Evolutionary conservation across 148 eudicot genomes (phyloP).

Genomic region (Diospyros lotus): DNA sequence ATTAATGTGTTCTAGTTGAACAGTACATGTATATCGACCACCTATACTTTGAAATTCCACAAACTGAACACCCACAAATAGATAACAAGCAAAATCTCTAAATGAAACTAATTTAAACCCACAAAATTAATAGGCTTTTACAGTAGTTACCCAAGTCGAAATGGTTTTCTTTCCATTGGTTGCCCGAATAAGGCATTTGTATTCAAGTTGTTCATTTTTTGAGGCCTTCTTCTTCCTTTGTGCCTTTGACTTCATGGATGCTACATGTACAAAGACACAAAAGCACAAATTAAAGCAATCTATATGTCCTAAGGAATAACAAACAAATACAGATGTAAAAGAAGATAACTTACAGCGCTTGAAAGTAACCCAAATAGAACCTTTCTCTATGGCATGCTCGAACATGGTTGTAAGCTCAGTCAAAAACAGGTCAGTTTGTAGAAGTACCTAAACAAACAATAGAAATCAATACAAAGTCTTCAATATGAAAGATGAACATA

Average conservation of each 20-base stretch:
- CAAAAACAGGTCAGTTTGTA: slow-evolving; percentile 72
- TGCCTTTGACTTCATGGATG: slow-evolving; percentile 71
- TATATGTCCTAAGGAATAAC: neutral
- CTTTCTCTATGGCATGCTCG: slow-evolving; percentile 65
- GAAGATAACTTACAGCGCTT: slow-evolving; percentile 61
- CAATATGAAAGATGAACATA: no score
- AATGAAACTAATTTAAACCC: neutral
- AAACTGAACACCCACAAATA: no score
- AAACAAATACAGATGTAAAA: neutral
- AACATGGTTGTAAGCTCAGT: slow-evolving; percentile 84
- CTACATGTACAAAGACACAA: slow-evolving; percentile 25
- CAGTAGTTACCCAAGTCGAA: slow-evolving; percentile 59
- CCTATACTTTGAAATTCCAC: neutral
- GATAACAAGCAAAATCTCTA: neutral
- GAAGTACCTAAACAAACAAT: slow-evolving; percentile 43
- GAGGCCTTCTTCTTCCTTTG: slow-evolving; percentile 59
- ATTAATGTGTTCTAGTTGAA: neutral
- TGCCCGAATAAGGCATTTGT: slow-evolving; percentile 81
- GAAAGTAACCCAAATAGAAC: slow-evolving; percentile 93
- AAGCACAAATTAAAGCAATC: slow-evolving; percentile 1
- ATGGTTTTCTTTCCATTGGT: slow-evolving; percentile 89
- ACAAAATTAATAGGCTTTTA: neutral
- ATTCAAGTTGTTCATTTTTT: slow-evolving; percentile 58
- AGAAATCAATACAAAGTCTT: no score
- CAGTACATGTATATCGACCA: neutral